Conservation (phyloP, 495 filamentous ascomycete genomes). For the Penicillium samsonianum region DNA sequence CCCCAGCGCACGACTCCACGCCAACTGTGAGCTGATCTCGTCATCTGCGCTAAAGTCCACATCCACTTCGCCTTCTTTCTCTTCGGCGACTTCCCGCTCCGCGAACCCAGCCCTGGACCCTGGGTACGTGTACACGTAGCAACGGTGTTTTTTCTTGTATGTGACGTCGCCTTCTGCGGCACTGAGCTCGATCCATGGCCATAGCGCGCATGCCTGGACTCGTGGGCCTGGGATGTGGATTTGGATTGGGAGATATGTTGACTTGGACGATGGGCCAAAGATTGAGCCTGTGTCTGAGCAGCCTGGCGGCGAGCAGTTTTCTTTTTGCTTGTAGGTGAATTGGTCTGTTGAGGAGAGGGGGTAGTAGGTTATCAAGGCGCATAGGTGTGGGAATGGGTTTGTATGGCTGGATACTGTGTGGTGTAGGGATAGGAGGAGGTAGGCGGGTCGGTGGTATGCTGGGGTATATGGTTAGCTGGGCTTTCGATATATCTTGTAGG, state of each 20-base stretch:
- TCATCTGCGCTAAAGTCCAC: conserved; percentile 23
- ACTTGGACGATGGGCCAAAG: conserved; percentile 34
- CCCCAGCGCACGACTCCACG: conserved; percentile 56
- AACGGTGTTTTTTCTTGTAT: conserved; percentile 48
- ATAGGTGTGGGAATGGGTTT: conserved; percentile 45
- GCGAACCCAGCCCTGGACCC: conserved; percentile 54
- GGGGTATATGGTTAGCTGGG: neutral
- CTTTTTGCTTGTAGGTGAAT: conserved; percentile 6
- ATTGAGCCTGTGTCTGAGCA: conserved; percentile 35
- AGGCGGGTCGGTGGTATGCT: conserved; percentile 62
- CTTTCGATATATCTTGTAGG: neutral
- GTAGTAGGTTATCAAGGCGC: conserved; percentile 61
- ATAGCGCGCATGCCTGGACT: conserved; percentile 34
- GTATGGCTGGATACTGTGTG: conserved; percentile 42
- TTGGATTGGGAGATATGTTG: conserved; percentile 51
- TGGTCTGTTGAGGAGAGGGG: conserved; percentile 36
- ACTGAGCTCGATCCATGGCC: conserved; percentile 28
- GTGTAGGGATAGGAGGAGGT: conserved; percentile 53
- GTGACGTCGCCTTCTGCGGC: conserved; percentile 26
- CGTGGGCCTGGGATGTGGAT: conserved; percentile 54
- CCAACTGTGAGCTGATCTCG: conserved; percentile 49
- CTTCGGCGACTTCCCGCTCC: conserved; percentile 38
- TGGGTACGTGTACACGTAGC: conserved; percentile 48
- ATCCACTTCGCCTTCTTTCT: conserved; percentile 18
- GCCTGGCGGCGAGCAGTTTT: conserved; percentile 24